Base-by-base conservation (phyloP, 1,284 basidiomycete species). In the Cutaneotrichosporon spelunceum region DNA sequence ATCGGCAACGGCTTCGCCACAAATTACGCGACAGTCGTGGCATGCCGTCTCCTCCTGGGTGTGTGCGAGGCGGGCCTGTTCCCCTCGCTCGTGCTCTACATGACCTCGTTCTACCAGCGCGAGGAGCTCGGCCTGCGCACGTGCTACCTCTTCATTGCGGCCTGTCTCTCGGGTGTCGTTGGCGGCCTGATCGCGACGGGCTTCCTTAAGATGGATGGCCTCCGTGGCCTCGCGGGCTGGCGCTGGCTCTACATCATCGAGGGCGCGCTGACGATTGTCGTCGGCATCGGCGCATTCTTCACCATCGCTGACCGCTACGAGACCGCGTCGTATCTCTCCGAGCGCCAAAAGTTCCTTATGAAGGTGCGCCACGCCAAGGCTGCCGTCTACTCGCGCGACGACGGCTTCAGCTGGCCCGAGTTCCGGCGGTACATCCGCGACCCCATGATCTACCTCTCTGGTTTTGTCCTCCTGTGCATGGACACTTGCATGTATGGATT, bases 111-210 rank as follows among this genome's bases (percentile, higher is more conserved):
- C 47, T 73, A 73, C 47, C 63, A 62, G 19, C 64, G 70, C 6
- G 59, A 68, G 29, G 74, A 76, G 56, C 67, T 69, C 14, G 72
- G 64, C 2, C 54, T 59, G 10, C 63, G 75, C 2, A 63, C 68
- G 39, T 66, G 64, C 27, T 75, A 70, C 65, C 69, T 76, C 29
- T 76, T 72, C 58, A 63, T 70, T 26, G 64, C 67, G 26, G 66
- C 72, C 0, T 73, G 73, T 1, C 47, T 71, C 19, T 68, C 67
- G 1, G 70, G 72, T 3, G 68, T 67, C 2, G 60, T 76, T 7
- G 74, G 74, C 19, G 74, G 75, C 13, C 66, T 78, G 3, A 53
- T 71, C 33, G 70, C 61, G 3, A 30, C 61, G 7, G 61, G 56
- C 42, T 29, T 62, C 47, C 50, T 62, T 29, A 62, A 62, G 53